phyloP scores from a whole-genome alignment of 495 filamentous ascomycete genomes.

The Cairneyella variabilis region DNA sequence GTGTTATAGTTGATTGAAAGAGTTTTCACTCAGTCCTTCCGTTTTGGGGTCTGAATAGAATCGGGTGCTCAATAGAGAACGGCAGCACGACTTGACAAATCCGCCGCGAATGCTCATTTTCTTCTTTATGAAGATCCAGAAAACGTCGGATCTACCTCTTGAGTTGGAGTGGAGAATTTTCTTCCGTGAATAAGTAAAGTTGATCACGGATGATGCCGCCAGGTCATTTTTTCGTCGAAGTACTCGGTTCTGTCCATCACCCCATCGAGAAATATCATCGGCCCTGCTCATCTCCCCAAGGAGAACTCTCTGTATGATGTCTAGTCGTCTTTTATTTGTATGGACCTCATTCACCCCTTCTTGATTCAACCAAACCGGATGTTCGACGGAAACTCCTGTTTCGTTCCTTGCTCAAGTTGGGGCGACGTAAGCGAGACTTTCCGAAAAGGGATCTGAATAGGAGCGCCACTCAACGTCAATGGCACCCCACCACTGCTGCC shows the following conservation, averaged over 20 bases:
- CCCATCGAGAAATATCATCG: neutral
- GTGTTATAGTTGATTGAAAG: conserved; percentile 1
- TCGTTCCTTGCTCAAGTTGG: too few species aligned
- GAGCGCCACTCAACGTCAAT: too few species aligned
- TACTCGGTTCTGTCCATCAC: neutral
- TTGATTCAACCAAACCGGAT: too few species aligned
- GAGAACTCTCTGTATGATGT: neutral
- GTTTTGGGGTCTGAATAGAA: conserved; percentile 20
- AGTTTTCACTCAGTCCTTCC: neutral
- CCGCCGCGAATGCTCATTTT: neutral
- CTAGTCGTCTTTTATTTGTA: neutral
- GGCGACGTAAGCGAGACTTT: too few species aligned
- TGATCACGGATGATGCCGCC: neutral
- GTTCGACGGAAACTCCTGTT: too few species aligned
- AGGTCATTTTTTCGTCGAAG: neutral
- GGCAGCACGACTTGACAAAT: conserved; percentile 6
- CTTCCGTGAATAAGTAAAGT: neutral
- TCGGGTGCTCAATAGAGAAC: conserved; percentile 34
- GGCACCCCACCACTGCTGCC: neutral
- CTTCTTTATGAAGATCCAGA: too few species aligned
- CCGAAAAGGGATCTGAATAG: too few species aligned
- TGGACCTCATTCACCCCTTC: neutral
- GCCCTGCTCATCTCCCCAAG: neutral
- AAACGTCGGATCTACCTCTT: neutral
- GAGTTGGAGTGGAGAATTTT: neutral